Conservation (phyloP, 1,139 yeast species). For the Meyerozyma athensensis region DNA sequence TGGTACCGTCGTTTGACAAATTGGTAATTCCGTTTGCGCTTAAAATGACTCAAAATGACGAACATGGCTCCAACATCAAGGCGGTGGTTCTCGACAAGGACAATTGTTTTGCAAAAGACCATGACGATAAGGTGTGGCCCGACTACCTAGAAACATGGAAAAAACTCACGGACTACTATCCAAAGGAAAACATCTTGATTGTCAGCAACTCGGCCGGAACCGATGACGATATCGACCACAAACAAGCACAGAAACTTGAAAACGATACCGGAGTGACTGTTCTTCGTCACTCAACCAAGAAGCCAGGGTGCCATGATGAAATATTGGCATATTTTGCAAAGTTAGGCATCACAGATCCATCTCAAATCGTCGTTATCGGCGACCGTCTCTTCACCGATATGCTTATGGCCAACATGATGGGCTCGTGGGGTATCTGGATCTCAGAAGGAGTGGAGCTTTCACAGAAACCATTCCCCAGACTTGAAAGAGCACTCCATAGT, state of each 20-base stretch:
- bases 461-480: conserved; percentile 42
- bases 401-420: conserved; percentile 92
- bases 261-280: conserved; percentile 70
- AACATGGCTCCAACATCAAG: conserved; percentile 38
- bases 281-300: conserved; percentile 71
- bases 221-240: conserved; percentile 56
- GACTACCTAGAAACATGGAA: conserved; percentile 62
- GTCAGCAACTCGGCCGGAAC: conserved; percentile 97
- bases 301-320: conserved; percentile 84
- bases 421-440: conserved; percentile 81
- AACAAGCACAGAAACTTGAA: conserved; percentile 67
- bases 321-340: conserved; percentile 54
- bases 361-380: conserved; percentile 80
- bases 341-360: conserved; percentile 44
- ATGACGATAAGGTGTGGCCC: conserved; percentile 77
- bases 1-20: conserved; percentile 63
- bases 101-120: conserved; percentile 88
- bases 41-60: conserved; percentile 11
- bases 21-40: conserved; percentile 44
- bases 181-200: conserved; percentile 63
- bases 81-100: conserved; percentile 92
- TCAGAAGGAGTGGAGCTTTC: conserved; percentile 67
- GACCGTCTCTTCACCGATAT: conserved; percentile 89
- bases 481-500: conserved; percentile 47
- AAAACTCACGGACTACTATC: conserved; percentile 48